Evolutionary conservation across 1,284 basidiomycete species (phyloP), one percentile per base, ranked within the genome.

Genomic region (Marasmius oreades): DNA sequence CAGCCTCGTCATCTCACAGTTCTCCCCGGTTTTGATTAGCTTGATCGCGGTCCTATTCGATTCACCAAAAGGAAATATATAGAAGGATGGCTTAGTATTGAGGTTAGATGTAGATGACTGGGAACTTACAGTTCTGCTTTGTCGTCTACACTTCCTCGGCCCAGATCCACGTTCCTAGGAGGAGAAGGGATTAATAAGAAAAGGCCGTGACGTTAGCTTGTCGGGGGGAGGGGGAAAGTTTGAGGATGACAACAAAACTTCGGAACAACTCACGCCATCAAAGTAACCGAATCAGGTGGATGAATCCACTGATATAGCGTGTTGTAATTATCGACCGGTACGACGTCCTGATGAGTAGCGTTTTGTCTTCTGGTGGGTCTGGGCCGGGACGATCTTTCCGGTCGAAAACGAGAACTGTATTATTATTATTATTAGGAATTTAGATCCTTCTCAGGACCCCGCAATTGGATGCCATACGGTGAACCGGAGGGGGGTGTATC

Each of bases 401-500:
- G 86, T 22, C 79, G 78, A 63, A 80, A 88, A 89, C 71, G 24
- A 88, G 70, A 0, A 81, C 86, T 0, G 79, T 80, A 62, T 85
- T 81, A n/a, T n/a, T n/a, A n/a, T n/a, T n/a, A n/a, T n/a, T n/a
- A n/a, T n/a, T n/a, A n/a, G n/a, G n/a, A n/a, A n/a, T n/a, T n/a
- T n/a, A n/a, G n/a, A n/a, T n/a, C n/a, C n/a, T n/a, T n/a, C n/a
- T n/a, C n/a, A n/a, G n/a, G n/a, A n/a, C n/a, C n/a, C n/a, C n/a
- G n/a, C n/a, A n/a, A n/a, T n/a, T n/a, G n/a, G n/a, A n/a, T n/a
- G n/a, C n/a, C n/a, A n/a, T n/a, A n/a, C n/a, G n/a, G 77, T 80
- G 24, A 80, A 70, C 26, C 70, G 66, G 1, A 86, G 73, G 22
- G 70, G n/a, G 43, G 26, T 24, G 51, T 57, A 54, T 33, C 51